Evolutionary conservation across 352 stramenopile genomes (phyloP), one percentile per base, ranked within the genome.

Genomic region (Pythium chondricola): DNA sequence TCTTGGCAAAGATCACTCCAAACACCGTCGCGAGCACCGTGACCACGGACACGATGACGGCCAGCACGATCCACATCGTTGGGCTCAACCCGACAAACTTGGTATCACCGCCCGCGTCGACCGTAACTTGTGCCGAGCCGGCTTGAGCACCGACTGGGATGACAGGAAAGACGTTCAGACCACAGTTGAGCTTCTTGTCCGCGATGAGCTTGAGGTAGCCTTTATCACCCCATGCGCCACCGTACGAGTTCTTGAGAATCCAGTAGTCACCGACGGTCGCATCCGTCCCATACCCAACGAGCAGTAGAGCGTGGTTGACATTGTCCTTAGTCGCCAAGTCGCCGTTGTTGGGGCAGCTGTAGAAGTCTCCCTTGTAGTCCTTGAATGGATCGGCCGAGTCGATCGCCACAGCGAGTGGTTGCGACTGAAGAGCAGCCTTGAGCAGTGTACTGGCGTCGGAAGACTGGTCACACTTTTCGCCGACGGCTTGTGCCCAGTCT

Each of bases 181-280:
- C 79, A 32, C 79, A 91, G 57, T 91, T 91, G 21, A 80, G 53
- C 45, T 85, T 88, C 36, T 62, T 63, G 58, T 91, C 79, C 0
- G 73, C 72, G 3, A 85, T 25, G 29, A 90, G 58, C 40, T 77
- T 71, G 52, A 90, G 69, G 48, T 82, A 90, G 30, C 79, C 79
- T 9, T 53, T 74, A 13, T 69, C 64, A 20, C 79, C 79, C 79
- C 79, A 90, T 8, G 62, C 73, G 38, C 61, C 72, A 16, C 74
- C 75, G 58, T 90, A 90, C 31, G 79, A 90, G 51, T 90, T 90
- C 46, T 90, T 90, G 14, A 90, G 41, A 29, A 90, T 86, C 79
- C 79, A 90, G 53, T 88, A 90, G 53, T 88, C 76, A 2, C 79
- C 76, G 1, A 61, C 57, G 1, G 55, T 65, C 3, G 57, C 35